Evolutionary conservation across 306 rosid species (phyloP), one percentile per base, ranked within the genome.

Genomic region (Pterocarpus santalinus): DNA sequence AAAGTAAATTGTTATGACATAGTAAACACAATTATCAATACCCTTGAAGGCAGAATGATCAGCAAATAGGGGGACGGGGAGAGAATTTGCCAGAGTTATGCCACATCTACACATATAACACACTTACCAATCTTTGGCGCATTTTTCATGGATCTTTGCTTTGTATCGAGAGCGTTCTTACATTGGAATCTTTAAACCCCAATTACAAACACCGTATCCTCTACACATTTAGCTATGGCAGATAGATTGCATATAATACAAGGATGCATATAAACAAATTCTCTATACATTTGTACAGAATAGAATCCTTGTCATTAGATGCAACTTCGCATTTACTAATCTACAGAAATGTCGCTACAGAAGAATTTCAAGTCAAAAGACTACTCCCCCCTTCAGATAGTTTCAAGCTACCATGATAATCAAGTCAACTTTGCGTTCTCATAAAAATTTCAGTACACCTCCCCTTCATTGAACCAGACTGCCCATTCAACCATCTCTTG

Each of bases 201-300:
- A 10, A 46, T 13, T 51, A 62, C 51, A 15, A 62, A 8, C 53
- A 62, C 8, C 4, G n/a, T 63, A 15, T 74, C 38, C 39, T 10
- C 75, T 43, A 16, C 5, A 53, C 16, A 52, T 39, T 39, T 35
- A 71, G 41, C 72, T 8, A 82, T 28, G 66, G 17, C 36, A 51
- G 61, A 52, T 39, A 62, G 51, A 70, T 46, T 43, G 75, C 83
- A 35, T 71, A 63, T 43, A 73, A 74, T 3, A 66, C 64, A 66
- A 71, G 58, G 33, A 63, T 71, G 46, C 65, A 72, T 22, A 79
- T 68, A 32, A 78, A 60, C 46, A 14, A 60, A 7, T 22, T 22
- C 73, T 66, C 79, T 85, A 78, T 89, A 85, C 77, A 82, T 84
- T 51, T 84, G 75, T 82, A 84, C 88, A 84, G 4, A 57, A 65